Conservation (phyloP, 257 asterid genomes). For the Plantago ovata region DNA sequence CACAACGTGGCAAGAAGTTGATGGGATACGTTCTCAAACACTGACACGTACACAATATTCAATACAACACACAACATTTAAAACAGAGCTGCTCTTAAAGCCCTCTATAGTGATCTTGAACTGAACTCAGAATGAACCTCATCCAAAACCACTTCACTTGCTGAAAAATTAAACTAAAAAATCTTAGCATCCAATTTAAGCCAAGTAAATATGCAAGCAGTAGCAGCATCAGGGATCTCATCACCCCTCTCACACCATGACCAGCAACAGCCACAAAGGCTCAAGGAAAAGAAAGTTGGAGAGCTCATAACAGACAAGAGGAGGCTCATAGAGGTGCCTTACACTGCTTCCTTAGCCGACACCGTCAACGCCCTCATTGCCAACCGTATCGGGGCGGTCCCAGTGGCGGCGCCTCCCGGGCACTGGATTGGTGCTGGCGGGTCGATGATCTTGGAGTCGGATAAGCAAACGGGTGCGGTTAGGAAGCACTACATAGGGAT, state of each 20-base stretch:
- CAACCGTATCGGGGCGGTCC: conserved; percentile 59
- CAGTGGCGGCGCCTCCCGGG: conserved; percentile 98
- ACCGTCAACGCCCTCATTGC: conserved; percentile 69
- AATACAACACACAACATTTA: too few relatives aligned
- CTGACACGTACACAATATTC: too few relatives aligned
- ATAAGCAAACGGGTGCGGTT: conserved; percentile 82
- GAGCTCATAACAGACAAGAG: conserved; percentile 46
- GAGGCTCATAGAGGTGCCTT: conserved; percentile 83
- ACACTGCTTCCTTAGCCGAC: conserved; percentile 79
- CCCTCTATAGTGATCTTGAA: too few relatives aligned
- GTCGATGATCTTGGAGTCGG: conserved; percentile 85
- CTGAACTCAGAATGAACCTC: too few relatives aligned
- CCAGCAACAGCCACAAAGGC: conserved; percentile 19
- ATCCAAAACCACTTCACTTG: too few relatives aligned
- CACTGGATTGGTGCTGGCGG: conserved; percentile 99
- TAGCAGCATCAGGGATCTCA: not conserved
- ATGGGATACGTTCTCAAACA: too few relatives aligned
- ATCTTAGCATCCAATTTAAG: too few relatives aligned
- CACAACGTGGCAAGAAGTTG: too few relatives aligned
- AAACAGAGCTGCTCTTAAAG: too few relatives aligned
- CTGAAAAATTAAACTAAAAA: too few relatives aligned
- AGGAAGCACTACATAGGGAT: conserved; percentile 93
- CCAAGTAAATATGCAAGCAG: too few relatives aligned
- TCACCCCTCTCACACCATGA: not conserved
- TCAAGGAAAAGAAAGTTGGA: conserved; percentile 51